Conservation (phyloP, 495 filamentous ascomycete genomes). For the Neurospora sp. region DNA sequence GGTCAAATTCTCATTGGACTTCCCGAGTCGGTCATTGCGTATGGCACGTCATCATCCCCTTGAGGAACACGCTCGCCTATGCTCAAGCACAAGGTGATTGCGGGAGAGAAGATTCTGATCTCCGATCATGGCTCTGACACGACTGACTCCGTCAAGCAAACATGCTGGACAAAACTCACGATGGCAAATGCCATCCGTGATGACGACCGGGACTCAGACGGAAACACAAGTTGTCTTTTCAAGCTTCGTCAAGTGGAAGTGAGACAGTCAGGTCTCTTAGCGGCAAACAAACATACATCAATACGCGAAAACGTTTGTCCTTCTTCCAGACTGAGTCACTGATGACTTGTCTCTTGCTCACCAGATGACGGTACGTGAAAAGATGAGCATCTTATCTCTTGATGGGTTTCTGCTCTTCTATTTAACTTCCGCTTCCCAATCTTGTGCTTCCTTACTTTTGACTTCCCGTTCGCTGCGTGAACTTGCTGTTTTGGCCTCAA, state of each 20-base stretch:
- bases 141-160: neutral
- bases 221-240: neutral
- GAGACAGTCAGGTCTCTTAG: neutral
- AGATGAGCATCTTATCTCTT: neutral
- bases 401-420: neutral
- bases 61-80: too few species aligned
- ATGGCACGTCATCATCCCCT: too few species aligned
- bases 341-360: neutral
- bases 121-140: neutral
- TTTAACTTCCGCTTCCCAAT: neutral
- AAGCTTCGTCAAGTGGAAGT: neutral
- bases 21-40: too few species aligned
- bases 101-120: neutral
- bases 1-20: too few species aligned
- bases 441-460: neutral
- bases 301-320: neutral
- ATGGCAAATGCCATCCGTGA: neutral
- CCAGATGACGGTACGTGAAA: neutral
- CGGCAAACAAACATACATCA: neutral
- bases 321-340: neutral
- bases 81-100: neutral
- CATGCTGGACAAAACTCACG: neutral
- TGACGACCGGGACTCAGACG: neutral
- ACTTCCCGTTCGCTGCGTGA: neutral
- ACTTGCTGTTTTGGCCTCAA: neutral